Evolutionary conservation across 768 basidiomycete genomes (phyloP).

Genomic region (Chlorophyllum brunneum): DNA sequence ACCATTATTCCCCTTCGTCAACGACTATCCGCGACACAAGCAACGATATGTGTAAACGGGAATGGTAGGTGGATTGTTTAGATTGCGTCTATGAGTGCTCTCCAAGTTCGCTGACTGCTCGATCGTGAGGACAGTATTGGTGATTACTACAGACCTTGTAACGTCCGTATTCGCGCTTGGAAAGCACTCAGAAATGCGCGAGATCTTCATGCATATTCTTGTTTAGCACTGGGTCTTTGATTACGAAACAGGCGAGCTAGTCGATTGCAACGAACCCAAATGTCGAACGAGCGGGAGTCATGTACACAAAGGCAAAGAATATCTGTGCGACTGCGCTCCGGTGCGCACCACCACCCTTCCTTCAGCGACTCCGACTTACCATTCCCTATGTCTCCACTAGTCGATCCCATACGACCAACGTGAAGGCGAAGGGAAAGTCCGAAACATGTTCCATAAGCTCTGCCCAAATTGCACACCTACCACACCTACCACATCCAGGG

Average conservation of each 20-base stretch:
- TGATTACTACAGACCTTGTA: constrained; percentile 41
- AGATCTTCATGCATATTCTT: background rate
- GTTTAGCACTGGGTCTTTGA: constrained; percentile 57
- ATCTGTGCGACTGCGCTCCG: constrained; percentile 8
- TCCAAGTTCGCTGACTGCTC: background rate
- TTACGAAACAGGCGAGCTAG: constrained; percentile 58
- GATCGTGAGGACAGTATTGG: constrained; percentile 27
- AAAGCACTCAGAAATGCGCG: constrained; percentile 1
- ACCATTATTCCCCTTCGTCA: background rate
- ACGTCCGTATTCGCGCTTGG: constrained; percentile 25
- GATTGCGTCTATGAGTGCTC: background rate
- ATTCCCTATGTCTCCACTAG: background rate
- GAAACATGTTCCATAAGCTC: constrained; percentile 62
- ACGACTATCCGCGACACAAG: background rate
- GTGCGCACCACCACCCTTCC: background rate
- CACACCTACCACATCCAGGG: constrained; percentile 24
- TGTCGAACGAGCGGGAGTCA: constrained; percentile 58
- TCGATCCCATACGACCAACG: constrained; percentile 21
- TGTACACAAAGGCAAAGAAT: constrained; percentile 38
- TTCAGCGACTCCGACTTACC: background rate
- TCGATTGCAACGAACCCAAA: constrained; percentile 47
- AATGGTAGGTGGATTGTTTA: constrained; percentile 22
- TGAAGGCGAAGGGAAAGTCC: constrained; percentile 49
- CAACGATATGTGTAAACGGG: constrained; percentile 49
- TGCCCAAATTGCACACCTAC: constrained; percentile 53